Conservation (phyloP, 2,329 filamentous ascomycete species). For the Leptoxyphium fumago region DNA sequence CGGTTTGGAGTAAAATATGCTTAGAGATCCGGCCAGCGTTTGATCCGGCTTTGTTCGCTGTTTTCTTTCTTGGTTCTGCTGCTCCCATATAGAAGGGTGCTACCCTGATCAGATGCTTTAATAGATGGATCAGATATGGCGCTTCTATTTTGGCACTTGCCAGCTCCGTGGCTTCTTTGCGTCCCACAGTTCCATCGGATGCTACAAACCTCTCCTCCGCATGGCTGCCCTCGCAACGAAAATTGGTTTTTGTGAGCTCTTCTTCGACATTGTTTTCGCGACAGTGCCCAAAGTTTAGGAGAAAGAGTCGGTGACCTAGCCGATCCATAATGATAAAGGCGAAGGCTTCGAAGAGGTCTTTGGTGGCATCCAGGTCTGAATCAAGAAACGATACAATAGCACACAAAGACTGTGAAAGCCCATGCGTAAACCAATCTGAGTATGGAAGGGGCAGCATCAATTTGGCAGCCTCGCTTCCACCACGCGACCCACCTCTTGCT, state of each 20-base stretch:
- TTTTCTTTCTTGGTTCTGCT: too few species aligned
- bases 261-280: constrained; percentile 10
- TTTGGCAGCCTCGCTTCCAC: too few species aligned
- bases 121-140: constrained; percentile 26
- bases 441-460: too few species aligned
- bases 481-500: too few species aligned
- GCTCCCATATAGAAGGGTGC: constrained; percentile 22
- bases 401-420: too few species aligned
- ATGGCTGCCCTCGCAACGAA: not conserved
- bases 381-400: constrained; percentile 22
- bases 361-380: constrained; percentile 20
- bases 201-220: not conserved
- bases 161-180: constrained; percentile 2
- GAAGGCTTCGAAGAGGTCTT: constrained; percentile 30
- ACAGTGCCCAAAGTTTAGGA: constrained; percentile 22
- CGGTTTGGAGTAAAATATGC: constrained; percentile 20
- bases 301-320: constrained; percentile 24
- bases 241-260: constrained; percentile 10
- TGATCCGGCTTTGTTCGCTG: not conserved
- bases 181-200: constrained; percentile 10
- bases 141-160: constrained; percentile 21
- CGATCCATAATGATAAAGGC: constrained; percentile 26
- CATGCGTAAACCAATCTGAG: too few species aligned
- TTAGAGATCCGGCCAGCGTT: constrained; percentile 15
- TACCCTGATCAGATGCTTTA: constrained; percentile 25